phyloP scores from a whole-genome alignment of 345 rosid genomes.

The Excoecaria agallocha region DNA sequence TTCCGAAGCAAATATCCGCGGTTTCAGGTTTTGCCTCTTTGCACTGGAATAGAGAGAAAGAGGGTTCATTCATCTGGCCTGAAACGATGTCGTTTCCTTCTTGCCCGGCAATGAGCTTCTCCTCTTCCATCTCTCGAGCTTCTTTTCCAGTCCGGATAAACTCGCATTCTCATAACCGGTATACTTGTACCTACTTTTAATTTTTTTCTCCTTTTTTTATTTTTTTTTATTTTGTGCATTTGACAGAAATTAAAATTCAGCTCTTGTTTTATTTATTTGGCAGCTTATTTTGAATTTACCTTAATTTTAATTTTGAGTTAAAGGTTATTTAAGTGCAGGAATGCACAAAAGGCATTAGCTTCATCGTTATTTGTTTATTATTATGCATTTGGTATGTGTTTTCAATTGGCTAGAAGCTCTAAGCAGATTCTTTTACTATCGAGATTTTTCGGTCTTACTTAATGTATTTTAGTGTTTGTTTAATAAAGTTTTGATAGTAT shows the following conservation, averaged over 20 bases:
- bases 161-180: slow-evolving; percentile 29
- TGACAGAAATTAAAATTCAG: no score
- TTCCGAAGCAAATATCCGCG: neutral
- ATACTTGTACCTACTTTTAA: neutral
- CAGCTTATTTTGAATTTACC: neutral
- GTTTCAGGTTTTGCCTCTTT: neutral
- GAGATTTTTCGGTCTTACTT: no score
- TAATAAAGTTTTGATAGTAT: no score
- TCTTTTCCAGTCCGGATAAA: slow-evolving; percentile 22
- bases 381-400: no score
- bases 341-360: no score
- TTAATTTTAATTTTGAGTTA: neutral
- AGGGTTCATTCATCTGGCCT: neutral
- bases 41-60: no score
- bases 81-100: slow-evolving; percentile 32
- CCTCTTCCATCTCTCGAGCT: slow-evolving; percentile 18
- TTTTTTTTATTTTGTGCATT: neutral
- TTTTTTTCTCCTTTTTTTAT: neutral
- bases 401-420: no score
- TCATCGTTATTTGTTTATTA: no score
- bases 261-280: no score
- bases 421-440: no score
- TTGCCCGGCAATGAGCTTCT: slow-evolving; percentile 22
- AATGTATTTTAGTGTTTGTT: no score
- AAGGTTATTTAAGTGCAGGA: no score